Base-by-base conservation (phyloP, 2,329 filamentous ascomycete species). In the Trichothecium sympodiale region DNA sequence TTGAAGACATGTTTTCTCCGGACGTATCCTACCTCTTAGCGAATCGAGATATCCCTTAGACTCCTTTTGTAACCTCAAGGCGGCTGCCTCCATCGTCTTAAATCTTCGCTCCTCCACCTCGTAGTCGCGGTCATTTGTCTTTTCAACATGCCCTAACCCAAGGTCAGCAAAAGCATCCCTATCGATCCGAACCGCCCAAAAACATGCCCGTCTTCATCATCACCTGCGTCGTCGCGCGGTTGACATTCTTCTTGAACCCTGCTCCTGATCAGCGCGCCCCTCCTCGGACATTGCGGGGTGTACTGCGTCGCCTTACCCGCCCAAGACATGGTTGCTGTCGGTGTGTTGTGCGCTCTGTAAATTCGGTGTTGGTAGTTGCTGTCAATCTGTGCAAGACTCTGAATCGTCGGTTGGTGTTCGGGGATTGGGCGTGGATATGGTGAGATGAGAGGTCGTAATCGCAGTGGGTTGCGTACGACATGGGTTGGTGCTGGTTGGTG, bases 91-190 rank as follows among this genome's bases (percentile, higher is more conserved):
- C 86, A 98, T 95, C 4, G 89, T 95, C 48, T 86, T 82, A 67
- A 94, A 98, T 46, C 91, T 87, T 81, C 84, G 79, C 62, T 94
- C 86, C 61, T 98, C 93, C 36, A 96, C 89, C 63, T 96, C 91
- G 61, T 96, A 98, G 59, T 96, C 91, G 48, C 93, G 85, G 65
- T 98, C 91, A 59, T 89, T 95, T 17, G 91, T 98, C 66, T 91
- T 89, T 64, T 98, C 91, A 51, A 98, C 93, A 67, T 96, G 91
- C 41, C 91, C 85, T 77, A 48, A 15, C 8, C n/a, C n/a, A 17
- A 35, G 9, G 14, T 32, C 14, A 17, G 12, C 12, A 7, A 17
- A 15, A 4, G n/a, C 8, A 8, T 17, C 17, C 31, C 4, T 5
- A 16, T 17, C n/a, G 8, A 15, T 6, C 17, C 31, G 7, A 31